These are phyloP conservation scores for Circinella umbellata DNA, from an alignment of 371 early-diverging fungal species.

Conservation along the genomic window DNA sequence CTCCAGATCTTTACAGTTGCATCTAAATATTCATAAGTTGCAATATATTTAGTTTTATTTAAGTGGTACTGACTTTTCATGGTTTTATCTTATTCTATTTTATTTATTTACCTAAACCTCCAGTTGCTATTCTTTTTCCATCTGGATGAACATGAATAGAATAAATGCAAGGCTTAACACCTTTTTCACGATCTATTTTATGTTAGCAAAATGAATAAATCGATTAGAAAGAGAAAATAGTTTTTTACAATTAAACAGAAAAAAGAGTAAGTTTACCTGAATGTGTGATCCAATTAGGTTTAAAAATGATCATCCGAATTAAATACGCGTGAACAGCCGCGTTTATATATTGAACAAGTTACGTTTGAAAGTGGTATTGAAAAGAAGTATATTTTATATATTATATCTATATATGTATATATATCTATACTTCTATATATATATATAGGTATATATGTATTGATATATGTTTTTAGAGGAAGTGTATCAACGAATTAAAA, in stretches of 20 bases:
- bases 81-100: too few species aligned
- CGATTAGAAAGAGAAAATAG: not conserved
- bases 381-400: too few species aligned
- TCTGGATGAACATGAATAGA: slow-evolving; percentile 87
- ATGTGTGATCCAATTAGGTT: slow-evolving; percentile 32
- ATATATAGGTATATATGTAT: too few species aligned
- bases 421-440: too few species aligned
- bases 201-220: not conserved
- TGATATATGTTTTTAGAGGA: too few species aligned
- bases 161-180: slow-evolving; percentile 80
- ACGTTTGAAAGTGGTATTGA: not conserved
- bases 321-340: slow-evolving; percentile 4
- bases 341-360: not conserved
- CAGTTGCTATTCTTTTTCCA: slow-evolving; percentile 85
- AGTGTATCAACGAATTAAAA: not conserved
- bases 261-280: slow-evolving; percentile 16
- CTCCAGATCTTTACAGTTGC: slow-evolving; percentile 87
- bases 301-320: slow-evolving; percentile 29
- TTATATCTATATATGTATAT: too few species aligned
- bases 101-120: slow-evolving; percentile 71
- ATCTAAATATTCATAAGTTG: slow-evolving; percentile 51
- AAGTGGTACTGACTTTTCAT: too few species aligned
- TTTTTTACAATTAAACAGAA: not conserved
- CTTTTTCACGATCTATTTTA: slow-evolving; percentile 42
- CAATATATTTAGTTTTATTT: too few species aligned